Evolutionary conservation across 768 basidiomycete species (phyloP).

Genomic region (Boletellus emodensis): DNA sequence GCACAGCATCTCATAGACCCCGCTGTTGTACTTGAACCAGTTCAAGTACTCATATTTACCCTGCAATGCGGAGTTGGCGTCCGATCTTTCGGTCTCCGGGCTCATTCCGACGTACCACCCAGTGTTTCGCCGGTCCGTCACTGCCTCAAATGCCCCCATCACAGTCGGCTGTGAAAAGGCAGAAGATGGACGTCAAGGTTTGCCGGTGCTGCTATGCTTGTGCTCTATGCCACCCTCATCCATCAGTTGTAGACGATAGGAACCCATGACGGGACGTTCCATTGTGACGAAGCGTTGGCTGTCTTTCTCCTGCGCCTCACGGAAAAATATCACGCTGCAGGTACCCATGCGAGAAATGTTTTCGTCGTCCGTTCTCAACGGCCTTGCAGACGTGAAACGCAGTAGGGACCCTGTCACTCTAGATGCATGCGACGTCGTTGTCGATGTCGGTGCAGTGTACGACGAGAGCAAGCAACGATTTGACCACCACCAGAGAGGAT

Average conservation of each 20-base stretch:
- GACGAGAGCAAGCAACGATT: constrained; percentile 74
- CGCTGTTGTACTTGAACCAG: neutral
- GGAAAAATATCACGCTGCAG: constrained; percentile 66
- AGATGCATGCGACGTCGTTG: constrained; percentile 86
- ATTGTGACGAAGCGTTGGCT: constrained; percentile 95
- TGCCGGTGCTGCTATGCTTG: constrained; percentile 6
- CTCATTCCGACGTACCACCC: neutral
- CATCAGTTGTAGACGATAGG: constrained; percentile 63
- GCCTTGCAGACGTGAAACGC: constrained; percentile 55
- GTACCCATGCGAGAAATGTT: constrained; percentile 36
- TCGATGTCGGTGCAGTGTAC: constrained; percentile 94
- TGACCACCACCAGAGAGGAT: constrained; percentile 96
- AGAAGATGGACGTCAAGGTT: constrained; percentile 43
- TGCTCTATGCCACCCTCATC: neutral
- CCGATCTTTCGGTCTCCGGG: neutral
- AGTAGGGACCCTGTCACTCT: constrained; percentile 68
- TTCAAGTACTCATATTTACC: neutral
- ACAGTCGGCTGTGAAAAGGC: constrained; percentile 36
- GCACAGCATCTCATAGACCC: constrained; percentile 19
- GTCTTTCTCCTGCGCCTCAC: constrained; percentile 85
- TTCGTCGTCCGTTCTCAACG: constrained; percentile 1
- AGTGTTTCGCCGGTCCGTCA: neutral
- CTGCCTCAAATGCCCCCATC: constrained; percentile 17
- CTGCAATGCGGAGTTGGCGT: neutral
- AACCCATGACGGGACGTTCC: constrained; percentile 94